Conservation (phyloP, 73 alveolate genomes). For the Paramecium pentaurelia region DNA sequence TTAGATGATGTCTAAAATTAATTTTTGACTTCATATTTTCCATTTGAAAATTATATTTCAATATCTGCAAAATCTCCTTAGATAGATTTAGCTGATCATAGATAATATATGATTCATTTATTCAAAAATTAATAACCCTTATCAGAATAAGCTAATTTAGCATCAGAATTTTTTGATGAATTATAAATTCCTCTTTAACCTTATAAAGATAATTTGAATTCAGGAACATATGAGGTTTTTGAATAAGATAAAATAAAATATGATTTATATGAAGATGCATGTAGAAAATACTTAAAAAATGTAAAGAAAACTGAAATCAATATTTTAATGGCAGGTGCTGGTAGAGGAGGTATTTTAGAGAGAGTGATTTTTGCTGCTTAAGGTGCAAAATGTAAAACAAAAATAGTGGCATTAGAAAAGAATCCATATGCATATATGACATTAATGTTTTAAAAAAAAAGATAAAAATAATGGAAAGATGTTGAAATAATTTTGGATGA, state of each 20-base stretch:
- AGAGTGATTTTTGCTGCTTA: slow-evolving; percentile 77
- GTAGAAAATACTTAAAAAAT: slow-evolving; percentile 42
- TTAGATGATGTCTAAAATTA: background rate
- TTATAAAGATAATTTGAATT: slow-evolving; percentile 80
- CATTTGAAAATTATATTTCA: background rate
- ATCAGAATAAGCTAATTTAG: background rate
- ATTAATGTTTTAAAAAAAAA: slow-evolving; percentile 56
- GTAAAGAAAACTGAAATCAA: slow-evolving; percentile 49
- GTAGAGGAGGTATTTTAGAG: slow-evolving; percentile 93
- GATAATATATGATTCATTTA: background rate
- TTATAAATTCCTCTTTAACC: slow-evolving; percentile 94
- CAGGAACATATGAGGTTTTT: slow-evolving; percentile 79
- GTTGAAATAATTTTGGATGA: slow-evolving; percentile 74
- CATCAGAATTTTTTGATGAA: slow-evolving; percentile 78
- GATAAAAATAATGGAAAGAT: slow-evolving; percentile 63
- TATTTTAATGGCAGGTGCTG: slow-evolving; percentile 86
- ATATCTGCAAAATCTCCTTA: background rate
- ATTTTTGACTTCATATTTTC: background rate
- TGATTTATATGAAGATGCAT: slow-evolving; percentile 68
- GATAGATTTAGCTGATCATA: background rate
- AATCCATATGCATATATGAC: slow-evolving; percentile 81
- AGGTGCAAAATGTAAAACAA: slow-evolving; percentile 63
- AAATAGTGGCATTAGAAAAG: slow-evolving; percentile 78
- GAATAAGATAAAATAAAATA: slow-evolving; percentile 83
- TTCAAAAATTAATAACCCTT: background rate